Conservation (phyloP, 176 grass and related monocot species). For the Areca catechu region DNA sequence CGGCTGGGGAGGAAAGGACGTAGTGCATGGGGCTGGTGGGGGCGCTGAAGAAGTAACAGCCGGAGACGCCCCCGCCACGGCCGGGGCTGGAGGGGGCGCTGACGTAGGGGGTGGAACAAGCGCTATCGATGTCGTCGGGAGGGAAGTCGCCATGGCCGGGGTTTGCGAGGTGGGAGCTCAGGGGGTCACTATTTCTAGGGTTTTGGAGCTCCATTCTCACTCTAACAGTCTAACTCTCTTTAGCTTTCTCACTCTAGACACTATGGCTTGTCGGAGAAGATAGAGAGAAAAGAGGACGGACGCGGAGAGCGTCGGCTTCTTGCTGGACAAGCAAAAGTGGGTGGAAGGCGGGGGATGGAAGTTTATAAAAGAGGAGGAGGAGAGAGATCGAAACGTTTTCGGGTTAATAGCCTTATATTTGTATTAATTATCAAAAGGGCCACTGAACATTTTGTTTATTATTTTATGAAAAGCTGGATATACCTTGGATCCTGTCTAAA, state of each 20-base stretch:
- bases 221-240: background rate
- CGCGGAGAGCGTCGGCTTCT: conserved; percentile 7
- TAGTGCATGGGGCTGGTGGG: conserved; percentile 22
- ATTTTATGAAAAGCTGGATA: too few species aligned
- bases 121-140: conserved; percentile 14
- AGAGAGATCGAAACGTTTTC: too few species aligned
- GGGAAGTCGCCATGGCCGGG: background rate
- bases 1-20: conserved; percentile 11
- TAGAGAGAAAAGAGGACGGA: conserved; percentile 8
- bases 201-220: conserved; percentile 10
- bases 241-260: too few species aligned
- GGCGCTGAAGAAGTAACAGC: conserved; percentile 18
- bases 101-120: conserved; percentile 25
- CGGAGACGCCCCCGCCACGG: background rate
- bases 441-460: too few species aligned
- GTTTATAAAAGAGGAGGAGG: too few species aligned
- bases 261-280: background rate
- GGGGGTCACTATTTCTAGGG: background rate
- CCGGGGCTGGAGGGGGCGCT: conserved; percentile 21
- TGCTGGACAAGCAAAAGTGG: too few species aligned
- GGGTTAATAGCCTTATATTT: too few species aligned
- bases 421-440: too few species aligned
- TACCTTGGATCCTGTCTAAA: too few species aligned
- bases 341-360: too few species aligned
- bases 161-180: background rate